Evolutionary conservation across 2,329 filamentous ascomycete species (phyloP).

Genomic region (Fusarium neocosmosporiellum): DNA sequence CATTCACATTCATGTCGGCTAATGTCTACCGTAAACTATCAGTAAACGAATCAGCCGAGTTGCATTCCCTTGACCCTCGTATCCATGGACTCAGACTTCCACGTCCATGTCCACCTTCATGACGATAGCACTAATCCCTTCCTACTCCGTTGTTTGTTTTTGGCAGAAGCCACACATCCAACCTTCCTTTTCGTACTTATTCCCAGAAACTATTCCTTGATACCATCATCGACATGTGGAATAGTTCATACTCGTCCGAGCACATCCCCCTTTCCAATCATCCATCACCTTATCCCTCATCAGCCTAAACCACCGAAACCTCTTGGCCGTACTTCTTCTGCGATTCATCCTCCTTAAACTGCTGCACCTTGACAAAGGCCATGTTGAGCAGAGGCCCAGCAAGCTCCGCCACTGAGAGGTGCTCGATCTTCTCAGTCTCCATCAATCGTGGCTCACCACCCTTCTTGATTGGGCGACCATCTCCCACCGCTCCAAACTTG

Average conservation of each 20-base stretch:
- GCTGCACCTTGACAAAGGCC: constrained; percentile 49
- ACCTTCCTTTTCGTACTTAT: constrained; percentile 25
- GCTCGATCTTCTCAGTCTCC: constrained; percentile 52
- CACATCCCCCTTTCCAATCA: constrained; percentile 32
- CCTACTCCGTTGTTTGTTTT: constrained; percentile 13
- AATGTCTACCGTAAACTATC: constrained; percentile 15
- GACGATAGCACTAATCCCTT: constrained; percentile 17
- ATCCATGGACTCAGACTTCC: background rate
- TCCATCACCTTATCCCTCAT: constrained; percentile 16
- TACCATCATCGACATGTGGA: constrained; percentile 6
- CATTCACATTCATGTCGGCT: constrained; percentile 9
- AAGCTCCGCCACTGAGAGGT: constrained; percentile 52
- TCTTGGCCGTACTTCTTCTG: constrained; percentile 3
- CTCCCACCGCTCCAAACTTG: constrained; percentile 53
- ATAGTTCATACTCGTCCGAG: constrained; percentile 23
- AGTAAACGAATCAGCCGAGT: constrained; percentile 2
- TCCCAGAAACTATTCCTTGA: constrained; percentile 25
- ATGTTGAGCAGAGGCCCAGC: constrained; percentile 56
- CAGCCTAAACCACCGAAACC: constrained; percentile 3
- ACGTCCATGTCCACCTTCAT: background rate
- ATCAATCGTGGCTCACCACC: constrained; percentile 45
- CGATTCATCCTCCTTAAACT: constrained; percentile 33
- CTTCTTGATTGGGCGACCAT: constrained; percentile 46
- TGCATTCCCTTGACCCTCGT: constrained; percentile 11
- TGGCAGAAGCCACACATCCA: constrained; percentile 37